Base-by-base conservation (phyloP, 371 early-diverging fungal species). In the Actinomucor elegans region DNA sequence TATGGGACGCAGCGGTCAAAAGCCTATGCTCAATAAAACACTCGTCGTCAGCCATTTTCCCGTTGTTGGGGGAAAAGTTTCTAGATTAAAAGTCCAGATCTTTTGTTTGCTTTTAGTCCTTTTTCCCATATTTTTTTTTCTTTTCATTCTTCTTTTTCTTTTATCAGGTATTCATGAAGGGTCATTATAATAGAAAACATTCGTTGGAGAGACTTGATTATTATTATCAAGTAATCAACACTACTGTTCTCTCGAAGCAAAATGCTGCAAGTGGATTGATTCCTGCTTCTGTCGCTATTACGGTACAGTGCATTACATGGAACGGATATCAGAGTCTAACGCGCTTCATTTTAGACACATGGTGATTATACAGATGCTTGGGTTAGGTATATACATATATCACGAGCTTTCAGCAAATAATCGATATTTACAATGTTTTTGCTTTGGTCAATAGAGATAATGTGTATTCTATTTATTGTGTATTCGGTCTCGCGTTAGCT, bases 351-450 rank as follows among this genome's bases (percentile, higher is more conserved):
- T 51, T 55, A 76, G 76, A 81, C 77, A 0, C 84, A 84, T 42
- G 92, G 92, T 29, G 88, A 94, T 67, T 93, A 94, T 62, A 79
- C 88, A 3, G 93, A 94, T 74, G 94, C 93, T 21, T 94, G 93
- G 94, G 93, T 92, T 49, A 78, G 91, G 89, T 90, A 80, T 58
- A 76, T 37, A 31, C n/a, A n/a, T n/a, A n/a, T n/a, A n/a, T n/a
- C n/a, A n/a, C n/a, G n/a, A n/a, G n/a, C n/a, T n/a, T n/a, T n/a
- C n/a, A n/a, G n/a, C n/a, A n/a, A n/a, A n/a, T n/a, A n/a, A n/a
- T n/a, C n/a, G n/a, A n/a, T n/a, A n/a, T n/a, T n/a, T n/a, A n/a
- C n/a, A n/a, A n/a, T n/a, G n/a, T n/a, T n/a, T n/a, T n/a, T n/a
- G n/a, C n/a, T n/a, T n/a, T n/a, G n/a, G n/a, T n/a, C n/a, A n/a